phyloP scores from a whole-genome alignment of 2,329 filamentous ascomycete genomes.

The Blastomyces parvus region DNA sequence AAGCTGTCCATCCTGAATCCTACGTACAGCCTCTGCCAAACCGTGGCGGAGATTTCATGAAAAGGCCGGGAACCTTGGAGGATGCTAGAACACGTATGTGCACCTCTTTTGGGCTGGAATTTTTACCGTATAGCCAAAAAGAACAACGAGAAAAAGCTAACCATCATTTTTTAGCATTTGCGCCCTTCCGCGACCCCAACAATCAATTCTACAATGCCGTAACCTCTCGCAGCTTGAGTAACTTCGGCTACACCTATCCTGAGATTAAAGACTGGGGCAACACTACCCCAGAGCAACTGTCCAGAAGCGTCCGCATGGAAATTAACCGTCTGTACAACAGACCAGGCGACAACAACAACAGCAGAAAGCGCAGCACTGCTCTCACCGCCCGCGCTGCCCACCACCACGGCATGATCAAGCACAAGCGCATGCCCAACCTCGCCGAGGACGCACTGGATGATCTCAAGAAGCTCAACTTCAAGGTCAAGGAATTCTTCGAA shows the following conservation, averaged over 20 bases:
- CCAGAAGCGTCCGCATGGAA: slow-evolving; percentile 37
- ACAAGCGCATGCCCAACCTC: slow-evolving; percentile 26
- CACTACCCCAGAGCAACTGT: slow-evolving; percentile 28
- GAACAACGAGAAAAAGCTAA: not conserved
- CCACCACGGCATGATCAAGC: slow-evolving; percentile 17
- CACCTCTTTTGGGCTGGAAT: slow-evolving; percentile 14
- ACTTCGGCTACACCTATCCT: slow-evolving; percentile 66
- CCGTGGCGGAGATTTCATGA: slow-evolving; percentile 53
- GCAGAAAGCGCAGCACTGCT: not conserved
- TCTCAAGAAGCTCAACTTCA: slow-evolving; percentile 12
- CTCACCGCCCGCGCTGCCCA: not conserved
- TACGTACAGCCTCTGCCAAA: slow-evolving; percentile 53
- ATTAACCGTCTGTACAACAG: slow-evolving; percentile 56
- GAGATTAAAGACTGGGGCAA: slow-evolving; percentile 48
- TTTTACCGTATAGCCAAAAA: not conserved
- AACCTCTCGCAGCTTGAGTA: slow-evolving; percentile 47
- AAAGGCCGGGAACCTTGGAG: slow-evolving; percentile 44
- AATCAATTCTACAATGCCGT: slow-evolving; percentile 60
- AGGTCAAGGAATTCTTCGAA: slow-evolving; percentile 12
- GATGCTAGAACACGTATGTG: slow-evolving; percentile 43
- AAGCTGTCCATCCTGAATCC: slow-evolving; percentile 57
- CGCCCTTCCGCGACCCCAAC: slow-evolving; percentile 55
- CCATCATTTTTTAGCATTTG: slow-evolving; percentile 37
- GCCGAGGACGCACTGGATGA: slow-evolving; percentile 10
- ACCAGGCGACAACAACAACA: slow-evolving; percentile 18